Conservation (phyloP, 768 basidiomycete genomes). For the Pulveroboletus sp. region DNA sequence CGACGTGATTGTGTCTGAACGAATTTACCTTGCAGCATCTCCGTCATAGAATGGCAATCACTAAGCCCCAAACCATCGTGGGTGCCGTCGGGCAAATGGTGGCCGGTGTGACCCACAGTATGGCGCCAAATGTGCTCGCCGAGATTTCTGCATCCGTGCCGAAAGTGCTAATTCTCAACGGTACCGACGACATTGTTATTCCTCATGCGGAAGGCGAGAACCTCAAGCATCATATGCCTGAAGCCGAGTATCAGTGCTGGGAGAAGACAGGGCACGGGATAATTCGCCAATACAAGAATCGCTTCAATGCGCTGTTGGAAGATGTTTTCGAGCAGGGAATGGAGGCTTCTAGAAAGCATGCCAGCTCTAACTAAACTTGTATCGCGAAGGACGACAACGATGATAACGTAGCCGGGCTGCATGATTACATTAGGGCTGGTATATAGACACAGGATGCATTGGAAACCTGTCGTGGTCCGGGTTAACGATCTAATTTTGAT, state of each 20-base stretch:
- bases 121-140: slow-evolving; percentile 45
- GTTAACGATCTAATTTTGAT: background rate
- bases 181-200: slow-evolving; percentile 62
- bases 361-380: background rate
- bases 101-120: slow-evolving; percentile 61
- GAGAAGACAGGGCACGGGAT: slow-evolving; percentile 62
- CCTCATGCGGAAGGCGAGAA: slow-evolving; percentile 45
- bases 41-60: slow-evolving; percentile 43
- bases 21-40: slow-evolving; percentile 36
- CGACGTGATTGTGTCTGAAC: background rate
- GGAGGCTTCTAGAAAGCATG: background rate
- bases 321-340: slow-evolving; percentile 51
- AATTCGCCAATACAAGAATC: slow-evolving; percentile 42
- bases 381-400: too few species aligned
- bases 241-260: slow-evolving; percentile 57
- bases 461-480: background rate
- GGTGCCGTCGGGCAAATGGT: slow-evolving; percentile 72
- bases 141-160: slow-evolving; percentile 53
- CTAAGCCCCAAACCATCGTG: slow-evolving; percentile 53
- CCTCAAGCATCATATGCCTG: slow-evolving; percentile 54
- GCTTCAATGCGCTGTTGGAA: slow-evolving; percentile 58
- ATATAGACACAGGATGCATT: too few species aligned
- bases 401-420: background rate
- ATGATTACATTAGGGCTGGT: background rate
- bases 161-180: slow-evolving; percentile 65